Percentiles rank a stretch among this genome's conserved stretches.
phyloP scores from a whole-genome alignment of 73 alveolate species.

The Paramecium bursaria region DNA sequence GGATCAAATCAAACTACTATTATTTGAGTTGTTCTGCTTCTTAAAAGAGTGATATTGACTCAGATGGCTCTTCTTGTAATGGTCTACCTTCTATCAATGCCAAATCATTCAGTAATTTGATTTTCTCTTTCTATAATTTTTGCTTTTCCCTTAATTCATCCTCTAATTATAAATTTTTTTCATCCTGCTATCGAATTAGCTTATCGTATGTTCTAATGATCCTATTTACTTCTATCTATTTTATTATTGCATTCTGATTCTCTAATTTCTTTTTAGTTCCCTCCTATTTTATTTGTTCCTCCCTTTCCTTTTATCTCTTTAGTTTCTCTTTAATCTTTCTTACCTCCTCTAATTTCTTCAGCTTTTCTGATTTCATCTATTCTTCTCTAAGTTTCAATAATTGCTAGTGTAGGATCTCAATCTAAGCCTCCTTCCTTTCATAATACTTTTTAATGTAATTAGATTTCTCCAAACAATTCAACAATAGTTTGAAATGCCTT shows the following conservation, averaged over 20 bases:
- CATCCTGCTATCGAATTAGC: background rate
- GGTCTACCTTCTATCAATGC: background rate
- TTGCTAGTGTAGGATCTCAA: background rate
- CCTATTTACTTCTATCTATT: background rate
- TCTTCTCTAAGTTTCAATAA: background rate
- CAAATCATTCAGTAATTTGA: background rate
- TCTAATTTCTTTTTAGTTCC: too few species aligned
- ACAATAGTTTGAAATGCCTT: too few species aligned
- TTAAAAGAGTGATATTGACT: background rate
- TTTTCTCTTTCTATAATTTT: background rate
- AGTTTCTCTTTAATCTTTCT: background rate
- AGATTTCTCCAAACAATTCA: too few species aligned
- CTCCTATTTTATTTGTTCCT: background rate
- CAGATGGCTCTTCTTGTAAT: background rate
- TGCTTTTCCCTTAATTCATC: background rate
- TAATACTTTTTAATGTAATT: too few species aligned
- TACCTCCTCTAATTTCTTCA: too few species aligned
- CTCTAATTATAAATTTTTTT: background rate
- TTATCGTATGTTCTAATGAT: too few species aligned
- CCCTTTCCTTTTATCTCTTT: background rate
- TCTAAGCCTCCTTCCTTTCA: too few species aligned
- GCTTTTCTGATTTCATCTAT: too few species aligned
- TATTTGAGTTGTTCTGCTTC: slow-evolving; percentile 12
- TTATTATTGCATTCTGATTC: background rate
- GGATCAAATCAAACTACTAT: background rate